Conservation (phyloP, 805 yeast species). For the Danielia reshetovae region DNA sequence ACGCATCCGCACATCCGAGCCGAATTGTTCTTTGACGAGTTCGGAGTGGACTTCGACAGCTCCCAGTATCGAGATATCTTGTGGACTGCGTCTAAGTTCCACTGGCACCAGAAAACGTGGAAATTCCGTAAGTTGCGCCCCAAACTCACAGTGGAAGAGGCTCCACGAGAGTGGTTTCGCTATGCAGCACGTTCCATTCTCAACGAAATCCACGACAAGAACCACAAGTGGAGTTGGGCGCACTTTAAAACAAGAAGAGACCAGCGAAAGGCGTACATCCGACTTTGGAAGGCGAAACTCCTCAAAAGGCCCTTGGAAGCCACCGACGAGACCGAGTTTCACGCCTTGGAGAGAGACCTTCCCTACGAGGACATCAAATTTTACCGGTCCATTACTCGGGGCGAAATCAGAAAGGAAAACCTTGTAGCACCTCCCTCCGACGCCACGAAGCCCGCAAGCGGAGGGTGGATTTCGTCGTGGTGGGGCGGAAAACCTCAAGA, state of each 20-base stretch:
- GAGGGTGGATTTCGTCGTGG: constrained; percentile 72
- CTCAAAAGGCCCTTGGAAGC: constrained; percentile 21
- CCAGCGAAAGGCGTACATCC: constrained; percentile 63
- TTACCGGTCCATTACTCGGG: constrained; percentile 76
- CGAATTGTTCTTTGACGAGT: constrained; percentile 79
- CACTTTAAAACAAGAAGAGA: constrained; percentile 67
- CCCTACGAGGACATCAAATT: constrained; percentile 78
- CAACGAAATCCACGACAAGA: constrained; percentile 75
- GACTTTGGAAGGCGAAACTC: constrained; percentile 62
- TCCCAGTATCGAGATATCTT: constrained; percentile 79
- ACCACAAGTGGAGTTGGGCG: constrained; percentile 87
- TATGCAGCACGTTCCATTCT: constrained; percentile 77
- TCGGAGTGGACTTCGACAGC: constrained; percentile 82
- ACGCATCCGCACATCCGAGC: constrained; percentile 65
- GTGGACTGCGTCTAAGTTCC: constrained; percentile 76
- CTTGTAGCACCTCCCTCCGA: constrained; percentile 16
- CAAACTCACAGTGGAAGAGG: constrained; percentile 43
- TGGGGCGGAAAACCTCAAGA: constrained; percentile 42
- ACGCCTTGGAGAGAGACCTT: constrained; percentile 54
- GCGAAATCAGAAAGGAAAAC: constrained; percentile 58
- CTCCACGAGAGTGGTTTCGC: constrained; percentile 76
- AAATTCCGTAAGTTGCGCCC: constrained; percentile 76
- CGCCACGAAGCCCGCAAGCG: constrained; percentile 13
- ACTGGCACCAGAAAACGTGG: constrained; percentile 71
- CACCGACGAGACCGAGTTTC: constrained; percentile 35